phyloP scores from a whole-genome alignment of 805 yeast genomes.

The Suhomyces tanzawaensis region DNA sequence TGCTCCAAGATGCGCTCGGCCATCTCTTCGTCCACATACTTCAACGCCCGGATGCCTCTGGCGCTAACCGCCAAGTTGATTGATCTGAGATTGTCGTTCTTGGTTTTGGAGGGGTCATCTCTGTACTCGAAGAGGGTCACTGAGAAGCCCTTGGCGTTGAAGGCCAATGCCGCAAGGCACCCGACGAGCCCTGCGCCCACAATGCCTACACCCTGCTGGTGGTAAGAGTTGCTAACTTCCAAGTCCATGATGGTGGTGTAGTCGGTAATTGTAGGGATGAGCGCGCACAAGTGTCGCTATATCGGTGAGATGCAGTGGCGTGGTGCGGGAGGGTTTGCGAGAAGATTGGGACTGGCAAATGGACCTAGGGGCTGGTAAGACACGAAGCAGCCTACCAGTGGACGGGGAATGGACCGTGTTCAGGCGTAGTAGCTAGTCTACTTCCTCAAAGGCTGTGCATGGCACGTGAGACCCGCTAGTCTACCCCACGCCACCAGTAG shows the following conservation, averaged over 20 bases:
- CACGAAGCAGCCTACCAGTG: no score
- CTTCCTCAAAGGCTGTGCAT: no score
- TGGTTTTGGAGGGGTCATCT: slow-evolving; percentile 54
- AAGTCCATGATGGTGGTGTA: neutral
- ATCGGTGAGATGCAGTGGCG: no score
- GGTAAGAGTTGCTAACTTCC: slow-evolving; percentile 1
- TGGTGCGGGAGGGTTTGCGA: no score
- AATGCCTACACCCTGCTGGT: slow-evolving; percentile 43
- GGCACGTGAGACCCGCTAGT: no score
- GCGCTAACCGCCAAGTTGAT: slow-evolving; percentile 87
- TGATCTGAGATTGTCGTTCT: slow-evolving; percentile 50
- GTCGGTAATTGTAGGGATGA: neutral
- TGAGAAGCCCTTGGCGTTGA: slow-evolving; percentile 64
- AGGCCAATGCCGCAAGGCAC: slow-evolving; percentile 76
- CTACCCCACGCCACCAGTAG: no score
- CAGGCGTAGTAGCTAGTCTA: no score
- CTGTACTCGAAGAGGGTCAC: slow-evolving; percentile 76
- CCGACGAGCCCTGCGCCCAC: slow-evolving; percentile 95
- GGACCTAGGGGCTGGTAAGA: no score
- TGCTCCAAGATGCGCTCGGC: slow-evolving; percentile 53
- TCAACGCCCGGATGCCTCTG: slow-evolving; percentile 73
- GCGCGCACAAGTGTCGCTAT: no score
- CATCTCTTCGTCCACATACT: slow-evolving; percentile 57
- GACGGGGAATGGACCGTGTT: no score
- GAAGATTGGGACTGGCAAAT: no score